These are phyloP conservation scores for Chlorophyllum brunneum DNA, from an alignment of 768 basidiomycete genomes.

Conservation along the genomic window DNA sequence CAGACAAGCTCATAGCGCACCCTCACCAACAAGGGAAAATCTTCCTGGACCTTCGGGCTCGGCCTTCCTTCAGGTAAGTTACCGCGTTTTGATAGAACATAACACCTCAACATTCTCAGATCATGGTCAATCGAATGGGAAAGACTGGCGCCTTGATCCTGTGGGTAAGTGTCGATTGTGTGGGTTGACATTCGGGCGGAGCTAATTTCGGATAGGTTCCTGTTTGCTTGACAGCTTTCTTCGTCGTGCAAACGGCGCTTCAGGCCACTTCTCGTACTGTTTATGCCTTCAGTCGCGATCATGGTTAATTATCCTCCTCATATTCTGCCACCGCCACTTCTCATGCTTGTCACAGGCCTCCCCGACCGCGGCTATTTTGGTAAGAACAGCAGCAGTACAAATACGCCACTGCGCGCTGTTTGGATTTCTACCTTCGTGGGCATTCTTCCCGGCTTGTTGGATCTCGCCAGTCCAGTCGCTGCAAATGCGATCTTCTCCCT, in stretches of 20 bases:
- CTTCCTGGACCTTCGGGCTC: constrained; percentile 69
- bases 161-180: constrained; percentile 49
- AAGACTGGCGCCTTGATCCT: constrained; percentile 71
- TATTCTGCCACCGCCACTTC: neutral
- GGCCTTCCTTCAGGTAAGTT: constrained; percentile 61
- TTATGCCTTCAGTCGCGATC: constrained; percentile 82
- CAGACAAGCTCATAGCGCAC: neutral
- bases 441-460: constrained; percentile 69
- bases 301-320: constrained; percentile 36
- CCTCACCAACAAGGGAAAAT: constrained; percentile 38
- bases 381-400: constrained; percentile 53
- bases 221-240: constrained; percentile 85
- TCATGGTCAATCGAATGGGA: constrained; percentile 74
- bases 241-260: constrained; percentile 75
- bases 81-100: neutral
- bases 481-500: constrained; percentile 81
- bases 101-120: constrained; percentile 34
- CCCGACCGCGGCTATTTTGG: constrained; percentile 81
- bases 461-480: constrained; percentile 73
- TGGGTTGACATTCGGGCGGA: neutral
- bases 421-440: constrained; percentile 66
- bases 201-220: constrained; percentile 40
- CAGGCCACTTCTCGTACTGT: constrained; percentile 82
- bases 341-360: constrained; percentile 35
- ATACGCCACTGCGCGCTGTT: constrained; percentile 76